Evolutionary conservation across 108 stramenopile species (phyloP).

Genomic region (Cyclotella baltica): DNA sequence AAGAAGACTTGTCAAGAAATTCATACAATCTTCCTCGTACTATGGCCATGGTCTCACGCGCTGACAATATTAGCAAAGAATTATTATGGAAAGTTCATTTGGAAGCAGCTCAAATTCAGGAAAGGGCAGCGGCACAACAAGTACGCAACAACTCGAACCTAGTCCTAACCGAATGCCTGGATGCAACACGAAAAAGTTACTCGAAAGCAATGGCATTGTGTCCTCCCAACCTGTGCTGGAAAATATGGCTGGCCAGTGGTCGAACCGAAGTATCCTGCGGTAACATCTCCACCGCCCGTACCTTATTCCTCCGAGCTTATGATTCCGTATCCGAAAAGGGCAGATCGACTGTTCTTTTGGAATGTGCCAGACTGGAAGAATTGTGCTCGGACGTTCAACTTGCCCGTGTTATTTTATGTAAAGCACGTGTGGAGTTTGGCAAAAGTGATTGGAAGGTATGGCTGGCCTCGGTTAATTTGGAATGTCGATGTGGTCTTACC

Average conservation of each 20-base stretch:
- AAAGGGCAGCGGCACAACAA: slow-evolving; percentile 76
- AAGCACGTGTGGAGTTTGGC: slow-evolving; percentile 78
- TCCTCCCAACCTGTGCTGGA: slow-evolving; percentile 94
- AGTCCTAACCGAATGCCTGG: slow-evolving; percentile 37
- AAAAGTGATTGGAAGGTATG: slow-evolving; percentile 95
- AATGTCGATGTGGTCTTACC: slow-evolving; percentile 76
- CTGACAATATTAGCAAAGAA: slow-evolving; percentile 92
- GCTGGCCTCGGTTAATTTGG: slow-evolving; percentile 92
- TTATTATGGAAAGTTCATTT: slow-evolving; percentile 97
- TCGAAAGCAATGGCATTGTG: slow-evolving; percentile 88
- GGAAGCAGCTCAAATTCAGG: slow-evolving; percentile 93
- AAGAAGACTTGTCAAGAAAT: slow-evolving; percentile 63
- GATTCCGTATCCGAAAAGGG: slow-evolving; percentile 92
- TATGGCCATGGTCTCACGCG: slow-evolving; percentile 82
- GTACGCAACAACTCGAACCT: slow-evolving; percentile 48
- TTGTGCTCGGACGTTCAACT: slow-evolving; percentile 84
- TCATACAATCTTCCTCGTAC: slow-evolving; percentile 71
- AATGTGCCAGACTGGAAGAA: slow-evolving; percentile 94
- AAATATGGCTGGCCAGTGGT: slow-evolving; percentile 95
- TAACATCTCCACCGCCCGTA: slow-evolving; percentile 71
- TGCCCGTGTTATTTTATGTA: slow-evolving; percentile 86
- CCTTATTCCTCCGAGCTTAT: slow-evolving; percentile 90
- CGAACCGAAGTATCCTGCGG: slow-evolving; percentile 94
- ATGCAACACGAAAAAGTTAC: slow-evolving; percentile 65
- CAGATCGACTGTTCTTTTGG: slow-evolving; percentile 85